Evolutionary conservation across 2,329 filamentous ascomycete species (phyloP).

Genomic region (Colletotrichum theobromicola): DNA sequence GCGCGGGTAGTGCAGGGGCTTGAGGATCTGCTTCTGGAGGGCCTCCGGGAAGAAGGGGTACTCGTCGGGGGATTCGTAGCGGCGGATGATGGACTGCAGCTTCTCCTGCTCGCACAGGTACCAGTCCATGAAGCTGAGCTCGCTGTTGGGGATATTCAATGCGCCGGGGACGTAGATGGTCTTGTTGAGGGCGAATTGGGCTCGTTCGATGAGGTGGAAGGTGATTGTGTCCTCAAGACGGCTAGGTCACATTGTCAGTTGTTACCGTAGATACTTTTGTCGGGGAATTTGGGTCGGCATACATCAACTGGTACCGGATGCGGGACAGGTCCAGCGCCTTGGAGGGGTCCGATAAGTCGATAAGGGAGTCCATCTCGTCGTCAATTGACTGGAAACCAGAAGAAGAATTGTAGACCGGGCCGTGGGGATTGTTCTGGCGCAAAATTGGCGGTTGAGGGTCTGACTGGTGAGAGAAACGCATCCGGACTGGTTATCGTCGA

Average conservation of each 20-base stretch:
- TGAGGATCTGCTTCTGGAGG: conserved; percentile 81
- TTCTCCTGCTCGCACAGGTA: conserved; percentile 89
- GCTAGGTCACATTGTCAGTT: conserved; percentile 50
- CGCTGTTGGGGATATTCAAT: conserved; percentile 75
- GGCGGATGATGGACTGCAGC: conserved; percentile 89
- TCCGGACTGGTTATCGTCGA: background rate
- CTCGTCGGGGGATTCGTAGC: conserved; percentile 95
- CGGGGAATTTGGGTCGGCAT: conserved; percentile 33
- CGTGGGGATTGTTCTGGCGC: background rate
- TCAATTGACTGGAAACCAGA: conserved; percentile 16
- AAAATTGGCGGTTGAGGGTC: background rate
- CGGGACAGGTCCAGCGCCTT: conserved; percentile 88
- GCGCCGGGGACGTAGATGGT: conserved; percentile 85
- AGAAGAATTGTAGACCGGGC: background rate
- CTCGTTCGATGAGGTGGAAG: conserved; percentile 94
- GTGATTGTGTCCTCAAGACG: conserved; percentile 98
- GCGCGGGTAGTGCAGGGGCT: conserved; percentile 83
- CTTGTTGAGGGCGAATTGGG: conserved; percentile 93
- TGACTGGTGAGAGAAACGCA: conserved; percentile 7
- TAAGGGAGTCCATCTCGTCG: conserved; percentile 79
- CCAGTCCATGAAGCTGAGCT: conserved; percentile 91
- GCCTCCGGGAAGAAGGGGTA: conserved; percentile 93
- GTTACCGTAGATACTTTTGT: conserved; percentile 6
- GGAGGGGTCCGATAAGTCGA: conserved; percentile 84
- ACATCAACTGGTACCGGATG: conserved; percentile 96